A percentile compares a stretch with the other conserved stretches of the same genome.
These are phyloP conservation scores for Heterobasidion occidentale DNA, from an alignment of 1,284 basidiomycete species.

Conservation along the genomic window DNA sequence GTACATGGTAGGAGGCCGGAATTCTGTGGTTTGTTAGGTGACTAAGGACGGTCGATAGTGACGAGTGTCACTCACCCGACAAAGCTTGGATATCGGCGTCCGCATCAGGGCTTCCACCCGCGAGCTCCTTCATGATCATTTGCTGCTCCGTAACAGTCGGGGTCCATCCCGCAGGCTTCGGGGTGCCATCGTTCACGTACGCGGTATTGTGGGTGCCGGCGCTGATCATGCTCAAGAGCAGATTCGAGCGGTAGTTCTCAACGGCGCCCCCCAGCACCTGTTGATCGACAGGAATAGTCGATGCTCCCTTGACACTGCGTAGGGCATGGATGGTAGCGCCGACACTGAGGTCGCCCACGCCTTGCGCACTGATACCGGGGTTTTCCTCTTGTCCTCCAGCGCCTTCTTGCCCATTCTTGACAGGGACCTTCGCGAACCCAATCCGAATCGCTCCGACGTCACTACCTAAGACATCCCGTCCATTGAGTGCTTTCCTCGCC, in stretches of 20 bases:
- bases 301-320: constrained; percentile 78
- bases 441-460: constrained; percentile 95
- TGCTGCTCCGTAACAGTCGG: constrained; percentile 83
- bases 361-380: constrained; percentile 60
- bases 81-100: constrained; percentile 80
- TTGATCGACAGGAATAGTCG: constrained; percentile 82
- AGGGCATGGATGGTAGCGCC: constrained; percentile 83
- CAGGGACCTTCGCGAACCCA: constrained; percentile 93
- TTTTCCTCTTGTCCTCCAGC: constrained; percentile 53
- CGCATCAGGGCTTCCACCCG: constrained; percentile 67
- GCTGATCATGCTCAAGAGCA: constrained; percentile 84
- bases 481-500: constrained; percentile 91
- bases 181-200: constrained; percentile 41
- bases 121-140: constrained; percentile 92
- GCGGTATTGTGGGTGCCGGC: constrained; percentile 69
- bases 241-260: constrained; percentile 91
- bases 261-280: constrained; percentile 86
- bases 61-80: constrained; percentile 49
- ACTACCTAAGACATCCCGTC: constrained; percentile 89
- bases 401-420: constrained; percentile 73
- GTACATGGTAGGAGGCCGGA: constrained; percentile 85
- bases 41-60: constrained; percentile 19
- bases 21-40: constrained; percentile 40
- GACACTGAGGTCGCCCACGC: constrained; percentile 73
- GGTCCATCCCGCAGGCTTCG: constrained; percentile 54